Evolutionary conservation across 495 filamentous ascomycete species (phyloP), one percentile per base, ranked within the genome.

Genomic region (Penicillium psychrofluorescens): DNA sequence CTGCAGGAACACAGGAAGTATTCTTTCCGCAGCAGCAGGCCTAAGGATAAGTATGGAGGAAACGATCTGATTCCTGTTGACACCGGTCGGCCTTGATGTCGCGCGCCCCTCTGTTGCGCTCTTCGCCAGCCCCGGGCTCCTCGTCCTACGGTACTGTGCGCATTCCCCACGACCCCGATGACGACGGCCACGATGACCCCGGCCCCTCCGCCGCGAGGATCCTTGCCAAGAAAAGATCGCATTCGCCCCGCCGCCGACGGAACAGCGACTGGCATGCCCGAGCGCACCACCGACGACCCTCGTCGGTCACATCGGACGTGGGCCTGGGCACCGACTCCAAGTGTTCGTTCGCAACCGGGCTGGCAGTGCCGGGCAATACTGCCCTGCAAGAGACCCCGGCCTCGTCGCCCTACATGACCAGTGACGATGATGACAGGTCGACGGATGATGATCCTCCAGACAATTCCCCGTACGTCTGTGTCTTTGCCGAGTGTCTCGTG

Each of bases 101-200:
- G 46, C 71, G 70, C 53, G 62, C 66, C 36, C 75, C 67, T 35
- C 71, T 80, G 29, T 60, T 84, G 45, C 79, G 78, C 48, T 74
- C 77, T 43, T 75, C 79, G 46, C 75, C 77, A 39, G 76, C 76
- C 12, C 71, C 75, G 57, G 68, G 61, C 28, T 75, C 72, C 15
- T 75, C 75, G 22, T 77, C 75, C 11, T 83, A 83, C 54, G 78
- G 79, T 42, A 73, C 76, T 27, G 66, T 78, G 15, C 72, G 70
- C 13, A 54, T 42, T n/a, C 46, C 48, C 29, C 43, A 48, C 10
- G 43, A 48, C 33, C 44, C 47, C 11, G 14, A 29, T 15, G 47
- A 47, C 12, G 41, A 41, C 22, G 43, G 41, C 8, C 0, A 15
- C 15, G 9, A 22, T 22, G 22, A 22, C 22, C 22, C 22, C 22